phyloP scores from a whole-genome alignment of 345 rosid species.

The Eucalyptus tenuipes region DNA sequence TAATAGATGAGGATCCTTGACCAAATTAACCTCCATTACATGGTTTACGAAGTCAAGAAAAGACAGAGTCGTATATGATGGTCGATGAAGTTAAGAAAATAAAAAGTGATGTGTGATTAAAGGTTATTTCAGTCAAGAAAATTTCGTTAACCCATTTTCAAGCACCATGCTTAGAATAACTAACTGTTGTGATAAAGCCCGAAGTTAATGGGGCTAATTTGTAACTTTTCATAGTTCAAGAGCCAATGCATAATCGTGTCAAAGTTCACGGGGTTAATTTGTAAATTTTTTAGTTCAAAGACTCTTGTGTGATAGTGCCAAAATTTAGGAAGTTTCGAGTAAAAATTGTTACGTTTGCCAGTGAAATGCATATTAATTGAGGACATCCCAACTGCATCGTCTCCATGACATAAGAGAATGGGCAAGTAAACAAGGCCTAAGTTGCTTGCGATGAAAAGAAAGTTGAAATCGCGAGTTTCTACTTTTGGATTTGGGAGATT shows the following conservation, averaged over 20 bases:
- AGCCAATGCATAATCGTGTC: not conserved
- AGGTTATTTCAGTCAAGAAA: not conserved
- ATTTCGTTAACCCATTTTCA: not conserved
- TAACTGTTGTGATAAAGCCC: not conserved
- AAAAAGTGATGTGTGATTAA: not conserved
- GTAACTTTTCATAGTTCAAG: not conserved
- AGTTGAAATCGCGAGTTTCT: not conserved
- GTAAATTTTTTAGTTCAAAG: not conserved
- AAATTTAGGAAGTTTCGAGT: not conserved
- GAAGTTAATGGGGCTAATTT: not conserved
- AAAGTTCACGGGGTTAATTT: not conserved
- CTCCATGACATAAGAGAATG: not conserved
- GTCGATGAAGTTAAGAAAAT: not conserved
- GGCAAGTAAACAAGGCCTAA: not conserved
- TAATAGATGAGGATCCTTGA: not conserved
- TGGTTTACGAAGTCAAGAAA: not conserved
- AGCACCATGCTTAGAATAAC: not conserved
- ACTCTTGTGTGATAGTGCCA: not conserved
- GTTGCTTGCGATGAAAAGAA: accelerated
- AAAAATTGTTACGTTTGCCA: not conserved
- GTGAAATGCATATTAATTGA: not conserved
- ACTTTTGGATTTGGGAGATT: not conserved
- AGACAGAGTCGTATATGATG: not conserved
- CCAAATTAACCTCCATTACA: not conserved
- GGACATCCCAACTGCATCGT: accelerated